phyloP scores from a whole-genome alignment of 352 stramenopile species.

The Pythium angustatum region DNA sequence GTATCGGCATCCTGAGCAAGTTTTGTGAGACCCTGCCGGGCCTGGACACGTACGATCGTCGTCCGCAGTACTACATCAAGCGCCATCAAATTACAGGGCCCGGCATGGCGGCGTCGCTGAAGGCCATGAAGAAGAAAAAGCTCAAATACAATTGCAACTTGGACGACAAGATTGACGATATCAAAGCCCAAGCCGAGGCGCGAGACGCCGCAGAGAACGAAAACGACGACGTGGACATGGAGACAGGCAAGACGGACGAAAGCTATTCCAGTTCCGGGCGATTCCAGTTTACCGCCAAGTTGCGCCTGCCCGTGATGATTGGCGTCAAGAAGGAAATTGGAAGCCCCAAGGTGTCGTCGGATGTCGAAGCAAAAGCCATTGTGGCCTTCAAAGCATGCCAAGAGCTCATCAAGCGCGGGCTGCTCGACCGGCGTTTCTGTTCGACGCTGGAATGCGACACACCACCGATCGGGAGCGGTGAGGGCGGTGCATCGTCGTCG shows the following conservation, averaged over 20 bases:
- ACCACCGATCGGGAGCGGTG: slow-evolving; percentile 24
- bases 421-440: slow-evolving; percentile 71
- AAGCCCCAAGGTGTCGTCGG: slow-evolving; percentile 60
- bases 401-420: slow-evolving; percentile 64
- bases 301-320: slow-evolving; percentile 59
- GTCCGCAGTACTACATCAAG: slow-evolving; percentile 73
- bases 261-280: slow-evolving; percentile 21
- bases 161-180: slow-evolving; percentile 76
- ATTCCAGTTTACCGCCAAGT: slow-evolving; percentile 65
- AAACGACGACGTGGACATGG: slow-evolving; percentile 21
- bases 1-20: slow-evolving; percentile 61
- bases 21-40: slow-evolving; percentile 84
- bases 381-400: slow-evolving; percentile 81
- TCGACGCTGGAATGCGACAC: slow-evolving; percentile 69
- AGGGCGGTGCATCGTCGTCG: slow-evolving; percentile 22
- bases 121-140: slow-evolving; percentile 73
- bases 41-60: slow-evolving; percentile 80
- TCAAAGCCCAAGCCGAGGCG: slow-evolving; percentile 45
- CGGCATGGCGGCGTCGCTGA: slow-evolving; percentile 51
- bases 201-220: slow-evolving; percentile 14
- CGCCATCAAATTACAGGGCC: slow-evolving; percentile 49
- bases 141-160: slow-evolving; percentile 79
- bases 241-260: not conserved
- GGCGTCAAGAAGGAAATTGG: slow-evolving; percentile 64
- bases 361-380: slow-evolving; percentile 76